Conservation (phyloP, 306 rosid genomes). For the Quercus gilva region DNA sequence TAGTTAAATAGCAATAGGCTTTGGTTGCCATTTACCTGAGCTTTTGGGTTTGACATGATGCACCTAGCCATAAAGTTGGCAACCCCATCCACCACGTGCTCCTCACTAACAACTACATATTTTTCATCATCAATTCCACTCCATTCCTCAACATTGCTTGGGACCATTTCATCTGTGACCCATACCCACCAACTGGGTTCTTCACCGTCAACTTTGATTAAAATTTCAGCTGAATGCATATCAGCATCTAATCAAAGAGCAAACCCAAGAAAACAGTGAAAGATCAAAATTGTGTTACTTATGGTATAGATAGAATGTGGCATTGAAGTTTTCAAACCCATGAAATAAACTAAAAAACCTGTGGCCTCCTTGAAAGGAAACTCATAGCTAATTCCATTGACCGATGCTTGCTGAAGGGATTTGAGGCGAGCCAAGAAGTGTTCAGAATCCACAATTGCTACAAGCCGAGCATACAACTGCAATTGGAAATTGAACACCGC, state of each 20-base stretch:
- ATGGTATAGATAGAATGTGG: background rate
- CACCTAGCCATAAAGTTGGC: constrained; percentile 92
- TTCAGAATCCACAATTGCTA: constrained; percentile 66
- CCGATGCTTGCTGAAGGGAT: constrained; percentile 50
- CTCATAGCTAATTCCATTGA: constrained; percentile 43
- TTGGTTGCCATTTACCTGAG: constrained; percentile 42
- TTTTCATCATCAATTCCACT: constrained; percentile 83
- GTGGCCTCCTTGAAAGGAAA: constrained; percentile 87
- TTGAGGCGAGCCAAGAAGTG: constrained; percentile 60
- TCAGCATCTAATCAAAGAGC: constrained; percentile 47
- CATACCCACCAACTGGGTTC: constrained; percentile 97
- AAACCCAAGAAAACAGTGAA: background rate
- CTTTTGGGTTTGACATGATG: constrained; percentile 75
- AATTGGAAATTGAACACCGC: constrained; percentile 2
- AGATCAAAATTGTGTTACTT: constrained; percentile 2
- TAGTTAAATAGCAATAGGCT: background rate
- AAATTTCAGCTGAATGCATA: constrained; percentile 66
- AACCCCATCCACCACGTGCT: constrained; percentile 92
- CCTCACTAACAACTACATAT: constrained; percentile 77
- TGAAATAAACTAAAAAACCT: constrained; percentile 38
- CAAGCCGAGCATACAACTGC: constrained; percentile 70
- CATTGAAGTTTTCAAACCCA: background rate
- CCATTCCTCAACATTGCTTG: constrained; percentile 64
- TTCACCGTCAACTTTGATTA: constrained; percentile 63
- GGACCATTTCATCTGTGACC: constrained; percentile 72